Evolutionary conservation across 768 basidiomycete species (phyloP).

Genomic region (Kwoniella sp.): DNA sequence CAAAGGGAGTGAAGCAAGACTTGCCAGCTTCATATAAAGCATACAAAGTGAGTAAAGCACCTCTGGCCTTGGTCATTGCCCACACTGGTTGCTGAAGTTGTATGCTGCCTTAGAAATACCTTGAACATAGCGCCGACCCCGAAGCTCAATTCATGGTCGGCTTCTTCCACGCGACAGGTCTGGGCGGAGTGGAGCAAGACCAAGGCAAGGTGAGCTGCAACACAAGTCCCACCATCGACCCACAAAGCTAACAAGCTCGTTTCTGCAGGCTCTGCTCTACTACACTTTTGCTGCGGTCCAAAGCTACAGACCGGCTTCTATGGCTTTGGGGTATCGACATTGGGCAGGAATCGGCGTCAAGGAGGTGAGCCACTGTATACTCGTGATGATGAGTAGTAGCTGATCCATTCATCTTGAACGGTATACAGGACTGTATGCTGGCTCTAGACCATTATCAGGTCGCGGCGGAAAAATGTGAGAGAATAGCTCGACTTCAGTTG

Average conservation of each 20-base stretch:
- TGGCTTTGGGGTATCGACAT: conserved; percentile 89
- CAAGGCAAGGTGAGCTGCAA: conserved; percentile 56
- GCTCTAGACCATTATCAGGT: conserved; percentile 87
- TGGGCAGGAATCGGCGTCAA: conserved; percentile 93
- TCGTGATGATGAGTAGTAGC: background rate
- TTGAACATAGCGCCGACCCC: conserved; percentile 68
- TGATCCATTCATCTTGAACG: conserved; percentile 19
- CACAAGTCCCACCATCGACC: background rate
- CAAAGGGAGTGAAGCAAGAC: conserved; percentile 48
- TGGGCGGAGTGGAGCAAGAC: conserved; percentile 57
- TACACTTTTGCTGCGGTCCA: conserved; percentile 92
- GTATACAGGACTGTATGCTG: conserved; percentile 66
- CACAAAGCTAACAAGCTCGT: background rate
- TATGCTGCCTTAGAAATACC: conserved; percentile 15
- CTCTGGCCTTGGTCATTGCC: conserved; percentile 57
- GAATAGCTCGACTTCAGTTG: background rate
- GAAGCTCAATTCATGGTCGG: conserved; percentile 82
- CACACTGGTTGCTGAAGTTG: background rate
- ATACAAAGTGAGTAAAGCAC: conserved; percentile 51
- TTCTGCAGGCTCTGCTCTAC: conserved; percentile 72
- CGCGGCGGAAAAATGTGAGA: conserved; percentile 77
- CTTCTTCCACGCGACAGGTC: conserved; percentile 87
- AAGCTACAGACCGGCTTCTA: conserved; percentile 82
- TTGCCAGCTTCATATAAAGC: conserved; percentile 30
- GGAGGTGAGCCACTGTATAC: conserved; percentile 58